Base-by-base conservation (phyloP, 208 protist genomes). In the Entamoeba invadens region DNA sequence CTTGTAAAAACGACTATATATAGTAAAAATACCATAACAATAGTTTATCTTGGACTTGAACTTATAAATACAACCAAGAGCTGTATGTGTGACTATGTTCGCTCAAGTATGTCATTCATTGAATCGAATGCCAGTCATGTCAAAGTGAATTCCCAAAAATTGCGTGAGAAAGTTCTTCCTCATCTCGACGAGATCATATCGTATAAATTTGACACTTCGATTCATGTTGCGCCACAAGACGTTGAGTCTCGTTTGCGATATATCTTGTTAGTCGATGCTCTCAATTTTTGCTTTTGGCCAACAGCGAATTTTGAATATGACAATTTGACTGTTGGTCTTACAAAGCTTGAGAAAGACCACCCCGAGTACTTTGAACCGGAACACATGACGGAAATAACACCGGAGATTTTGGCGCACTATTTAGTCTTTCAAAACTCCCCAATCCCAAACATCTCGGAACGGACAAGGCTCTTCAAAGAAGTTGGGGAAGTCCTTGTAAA, bases 231-330 rank as follows among this genome's bases (percentile, higher is more conserved):
- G 38, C 57, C 57, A 35, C 10, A 77, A 35, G 57, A 77, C 57
- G 38, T 77, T 77, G 57, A 77, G 21, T 10, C 57, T 42, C 57
- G 57, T 0, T 31, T 77, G 38, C 25, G 57, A 77, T 77, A 77
- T 77, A 68, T 93, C 45, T 93, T 93, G 45, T 45, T 93, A 18
- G 12, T 93, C 8, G 92, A 93, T 72, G 38, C 45, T 44, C 45
- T 93, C 10, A 93, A 93, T 35, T 93, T 93, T 68, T 93, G 44
- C 31, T 93, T 93, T 46, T 93, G 92, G 92, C 57, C 57, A 77
- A 77, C 57, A 12, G 57, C 25, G 38, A n/a, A n/a, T 18, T 77
- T 77, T 77, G 57, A 77, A 77, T 68, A 93, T 68, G 92, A 93
- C 16, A 46, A 93, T 93, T 72, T 93, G 4, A 51, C 45, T 4